These are phyloP conservation scores for Kernera saxatilis DNA, from an alignment of 345 rosid genomes.

Conservation along the genomic window DNA sequence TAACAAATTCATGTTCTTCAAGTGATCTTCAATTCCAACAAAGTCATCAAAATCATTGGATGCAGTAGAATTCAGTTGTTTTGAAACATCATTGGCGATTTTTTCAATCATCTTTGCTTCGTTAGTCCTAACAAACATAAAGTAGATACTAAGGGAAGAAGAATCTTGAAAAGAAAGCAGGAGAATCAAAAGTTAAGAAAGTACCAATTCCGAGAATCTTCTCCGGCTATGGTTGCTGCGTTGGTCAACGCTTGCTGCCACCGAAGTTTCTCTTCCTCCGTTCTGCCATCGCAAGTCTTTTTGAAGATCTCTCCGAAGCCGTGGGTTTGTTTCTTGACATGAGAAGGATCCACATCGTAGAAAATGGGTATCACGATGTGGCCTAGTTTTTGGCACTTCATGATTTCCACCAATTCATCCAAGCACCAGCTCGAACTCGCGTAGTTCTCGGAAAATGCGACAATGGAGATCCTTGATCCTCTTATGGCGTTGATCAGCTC, in stretches of 20 bases:
- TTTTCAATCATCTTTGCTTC: neutral
- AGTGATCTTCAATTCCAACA: neutral
- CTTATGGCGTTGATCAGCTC: neutral
- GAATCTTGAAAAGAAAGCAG: neutral
- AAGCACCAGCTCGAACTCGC: slow-evolving; percentile 1
- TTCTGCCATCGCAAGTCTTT: neutral
- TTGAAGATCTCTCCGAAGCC: neutral
- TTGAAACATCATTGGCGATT: neutral
- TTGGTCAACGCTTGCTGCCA: neutral
- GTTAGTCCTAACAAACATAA: neutral
- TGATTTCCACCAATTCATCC: neutral
- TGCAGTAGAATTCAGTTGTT: neutral
- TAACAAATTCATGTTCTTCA: neutral
- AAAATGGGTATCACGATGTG: neutral
- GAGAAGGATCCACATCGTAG: slow-evolving; percentile 1
- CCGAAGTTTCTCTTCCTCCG: neutral
- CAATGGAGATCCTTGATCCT: neutral
- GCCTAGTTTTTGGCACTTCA: neutral
- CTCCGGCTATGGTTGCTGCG: neutral
- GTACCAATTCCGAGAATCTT: neutral
- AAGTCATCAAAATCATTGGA: neutral
- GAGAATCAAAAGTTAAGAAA: neutral
- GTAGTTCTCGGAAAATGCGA: neutral
- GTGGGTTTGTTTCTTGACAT: neutral
- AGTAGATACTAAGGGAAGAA: neutral